Base-by-base conservation (phyloP, 345 rosid species). In the Lenwebbia sp. region DNA sequence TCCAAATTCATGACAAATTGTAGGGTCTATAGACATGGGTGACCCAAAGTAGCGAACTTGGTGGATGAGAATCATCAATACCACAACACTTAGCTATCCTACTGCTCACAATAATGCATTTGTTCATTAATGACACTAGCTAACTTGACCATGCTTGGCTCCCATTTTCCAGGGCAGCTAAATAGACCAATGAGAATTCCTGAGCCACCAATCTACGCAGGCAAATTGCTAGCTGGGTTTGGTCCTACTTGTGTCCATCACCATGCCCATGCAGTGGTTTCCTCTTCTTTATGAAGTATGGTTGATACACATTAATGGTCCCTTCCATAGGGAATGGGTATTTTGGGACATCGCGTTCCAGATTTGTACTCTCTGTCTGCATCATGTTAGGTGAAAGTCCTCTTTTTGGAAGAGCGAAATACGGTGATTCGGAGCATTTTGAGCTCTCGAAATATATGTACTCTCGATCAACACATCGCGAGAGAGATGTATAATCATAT, bases 381-480 rank as follows among this genome's bases (percentile, higher is more conserved):
- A 3, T 54, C 25, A 54, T 7, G 2, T 54, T 3, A 54, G 3
- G 57, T 7, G 57, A 21, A 54, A 1, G 25, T 21, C 57, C 4
- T 54, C 57, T 21, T 21, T 54, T 54, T 7, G 23, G 7, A 54
- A 53, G 54, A 15, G 54, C 54, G 7, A 19, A 53, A 6, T 6
- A 7, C 6, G 41, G 11, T 7, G 22, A 30, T 30, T 11, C 13
- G 51, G 51, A 44, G 47, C 9, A 44, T 44, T 44, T 44, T 44
- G 47, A 9, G 7, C 47, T 44, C 6, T 0, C 19, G 23, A 62
- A 15, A 28, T 0, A 19, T 30, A 30, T 0, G 5, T 30, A 3
- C 37, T 30, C 75, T 15, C 23, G 1, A 30, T 62, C 22, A 15
- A 2, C 1, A 1, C 10, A 17, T 2, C 0, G 0, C 3, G 23